Evolutionary conservation across 169 alveolate species (phyloP).

Genomic region (Cyclospora cayetanensis): DNA sequence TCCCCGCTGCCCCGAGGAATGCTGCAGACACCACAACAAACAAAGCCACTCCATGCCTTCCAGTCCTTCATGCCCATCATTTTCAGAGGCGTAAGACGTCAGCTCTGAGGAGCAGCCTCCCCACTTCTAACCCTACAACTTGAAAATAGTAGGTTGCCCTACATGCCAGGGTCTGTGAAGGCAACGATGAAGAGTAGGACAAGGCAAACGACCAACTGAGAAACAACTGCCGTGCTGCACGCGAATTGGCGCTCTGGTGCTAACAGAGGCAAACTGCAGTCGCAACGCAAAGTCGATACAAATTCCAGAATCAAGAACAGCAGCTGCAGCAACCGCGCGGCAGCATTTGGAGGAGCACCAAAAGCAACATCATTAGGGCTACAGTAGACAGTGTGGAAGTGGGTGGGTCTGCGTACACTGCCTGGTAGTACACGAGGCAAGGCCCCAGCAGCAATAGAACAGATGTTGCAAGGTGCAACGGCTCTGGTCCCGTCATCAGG

Average conservation of each 20-base stretch:
- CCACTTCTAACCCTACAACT: background rate
- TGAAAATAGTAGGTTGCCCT: background rate
- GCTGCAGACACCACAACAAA: slow-evolving; percentile 2
- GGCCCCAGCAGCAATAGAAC: slow-evolving; percentile 53
- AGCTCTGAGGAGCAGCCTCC: background rate
- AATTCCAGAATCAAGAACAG: background rate
- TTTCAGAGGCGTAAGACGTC: background rate
- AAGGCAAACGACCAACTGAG: slow-evolving; percentile 34
- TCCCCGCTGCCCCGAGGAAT: slow-evolving; percentile 41
- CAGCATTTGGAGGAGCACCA: background rate
- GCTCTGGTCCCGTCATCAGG: slow-evolving; percentile 64
- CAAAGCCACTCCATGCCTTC: too few species aligned
- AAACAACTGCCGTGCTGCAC: slow-evolving; percentile 25
- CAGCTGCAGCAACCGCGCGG: background rate
- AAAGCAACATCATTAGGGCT: background rate
- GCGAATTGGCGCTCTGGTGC: slow-evolving; percentile 2
- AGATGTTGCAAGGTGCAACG: slow-evolving; percentile 36
- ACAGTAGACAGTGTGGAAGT: background rate
- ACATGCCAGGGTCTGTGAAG: slow-evolving; percentile 70
- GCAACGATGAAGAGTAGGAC: slow-evolving; percentile 46
- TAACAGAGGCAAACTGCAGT: slow-evolving; percentile 35
- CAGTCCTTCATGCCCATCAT: too few species aligned
- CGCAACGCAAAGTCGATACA: background rate
- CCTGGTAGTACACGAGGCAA: slow-evolving; percentile 32
- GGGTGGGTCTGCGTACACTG: slow-evolving; percentile 30